Evolutionary conservation across 2,329 filamentous ascomycete genomes (phyloP), one percentile per base, ranked within the genome.

Genomic region (Aphanocladium album): DNA sequence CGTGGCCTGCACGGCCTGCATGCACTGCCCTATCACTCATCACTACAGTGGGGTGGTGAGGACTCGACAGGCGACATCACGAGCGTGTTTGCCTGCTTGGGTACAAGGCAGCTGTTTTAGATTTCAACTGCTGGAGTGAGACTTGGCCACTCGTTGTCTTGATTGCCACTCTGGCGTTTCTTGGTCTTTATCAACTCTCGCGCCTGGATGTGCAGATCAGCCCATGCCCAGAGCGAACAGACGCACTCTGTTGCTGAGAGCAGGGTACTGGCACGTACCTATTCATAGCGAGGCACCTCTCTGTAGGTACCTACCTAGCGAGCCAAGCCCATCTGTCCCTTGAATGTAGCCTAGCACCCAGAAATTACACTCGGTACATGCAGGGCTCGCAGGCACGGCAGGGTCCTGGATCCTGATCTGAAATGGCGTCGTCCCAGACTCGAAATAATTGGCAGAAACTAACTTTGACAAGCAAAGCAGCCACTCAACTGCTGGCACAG

Each of bases 21-120:
- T 56, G 30, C 21, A 54, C 51, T 30, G 43, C 43, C 54, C 54
- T 37, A 35, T 46, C 54, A 57, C 51, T 8, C 54, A 54, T 46
- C 39, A 33, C 52, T 35, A 33, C 39, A 55, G 39, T 55, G 25
- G 19, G 35, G 35, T 25, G 35, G 35, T 6, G 4, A n/a, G n/a
- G 19, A 25, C 47, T 50, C 11, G 30, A 37, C 49, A 35, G 49
- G 30, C 33, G 33, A 37, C n/a, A 52, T 52, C 49, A 52, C 49
- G 49, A 52, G 49, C 49, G 23, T 27, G 16, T 6, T 41, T 6
- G 21, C 16, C 19, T 5, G 19, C 14, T 41, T 35, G 33, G 33
- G n/a, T 35, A 6, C 33, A 35, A 37, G 21, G 30, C 16, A 51
- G n/a, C 14, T 35, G 33, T 43, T 43, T 16, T n/a, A n/a, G n/a